Conservation (phyloP, 805 yeast species). For the Ascoidea rubescens region DNA sequence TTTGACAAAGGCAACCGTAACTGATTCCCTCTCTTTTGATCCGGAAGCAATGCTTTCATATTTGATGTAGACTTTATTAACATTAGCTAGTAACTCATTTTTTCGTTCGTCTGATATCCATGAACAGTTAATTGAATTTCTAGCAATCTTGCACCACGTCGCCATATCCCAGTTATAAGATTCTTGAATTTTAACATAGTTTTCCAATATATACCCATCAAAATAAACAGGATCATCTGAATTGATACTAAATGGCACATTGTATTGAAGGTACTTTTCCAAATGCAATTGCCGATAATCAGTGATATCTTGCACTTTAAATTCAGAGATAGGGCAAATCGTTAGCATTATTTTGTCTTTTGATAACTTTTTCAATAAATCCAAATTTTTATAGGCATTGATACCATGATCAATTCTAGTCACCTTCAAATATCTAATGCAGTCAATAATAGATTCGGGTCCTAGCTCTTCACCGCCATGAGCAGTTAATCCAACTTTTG, state of each 20-base stretch:
- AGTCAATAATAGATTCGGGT: conserved; percentile 41
- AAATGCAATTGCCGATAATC: conserved; percentile 59
- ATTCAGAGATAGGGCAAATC: conserved; percentile 68
- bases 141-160: conserved; percentile 53
- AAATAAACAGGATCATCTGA: conserved; percentile 76
- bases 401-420: conserved; percentile 76
- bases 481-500: conserved; percentile 55
- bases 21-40: too few species aligned
- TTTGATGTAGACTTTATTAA: conserved; percentile 28
- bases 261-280: conserved; percentile 38
- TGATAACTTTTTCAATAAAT: conserved; percentile 43
- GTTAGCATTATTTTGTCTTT: conserved; percentile 43
- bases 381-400: conserved; percentile 41
- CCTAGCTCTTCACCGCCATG: conserved; percentile 90
- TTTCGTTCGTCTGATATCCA: conserved; percentile 44
- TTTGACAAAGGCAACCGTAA: too few species aligned
- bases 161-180: conserved; percentile 45
- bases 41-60: conserved; percentile 19
- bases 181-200: conserved; percentile 52
- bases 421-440: conserved; percentile 46
- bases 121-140: conserved; percentile 56
- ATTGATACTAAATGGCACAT: conserved; percentile 63
- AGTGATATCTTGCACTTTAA: conserved; percentile 59
- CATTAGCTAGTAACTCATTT: conserved; percentile 28
- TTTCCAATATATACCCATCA: conserved; percentile 74